A percentile compares a stretch with the other conserved stretches of the same genome.
Conservation (phyloP, 2,329 filamentous ascomycete genomes). For the Xylariaceae sp. region DNA sequence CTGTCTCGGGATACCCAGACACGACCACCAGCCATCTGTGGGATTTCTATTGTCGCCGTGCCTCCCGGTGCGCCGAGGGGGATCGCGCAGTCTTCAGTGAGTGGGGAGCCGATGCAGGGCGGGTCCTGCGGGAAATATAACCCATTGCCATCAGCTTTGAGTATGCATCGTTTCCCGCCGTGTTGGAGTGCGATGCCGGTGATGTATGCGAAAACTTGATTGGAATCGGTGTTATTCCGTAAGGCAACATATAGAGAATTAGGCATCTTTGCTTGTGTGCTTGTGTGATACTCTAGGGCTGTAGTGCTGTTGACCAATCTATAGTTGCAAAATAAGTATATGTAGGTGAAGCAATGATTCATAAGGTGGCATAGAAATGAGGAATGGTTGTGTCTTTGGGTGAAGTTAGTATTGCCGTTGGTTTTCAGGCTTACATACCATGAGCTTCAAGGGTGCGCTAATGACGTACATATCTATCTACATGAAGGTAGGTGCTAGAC, state of each 20-base stretch:
- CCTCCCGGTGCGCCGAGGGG: constrained; percentile 62
- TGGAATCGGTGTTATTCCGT: constrained; percentile 61
- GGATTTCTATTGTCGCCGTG: constrained; percentile 62
- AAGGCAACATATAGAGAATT: constrained; percentile 59
- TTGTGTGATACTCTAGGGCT: not conserved
- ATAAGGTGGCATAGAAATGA: not conserved
- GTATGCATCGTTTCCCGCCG: constrained; percentile 45
- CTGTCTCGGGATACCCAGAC: constrained; percentile 67
- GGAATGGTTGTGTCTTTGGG: not conserved
- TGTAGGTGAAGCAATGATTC: not conserved
- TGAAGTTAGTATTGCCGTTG: not conserved
- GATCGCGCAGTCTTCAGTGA: constrained; percentile 66
- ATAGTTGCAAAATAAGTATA: not conserved
- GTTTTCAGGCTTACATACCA: not conserved
- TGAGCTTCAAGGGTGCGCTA: constrained; percentile 5
- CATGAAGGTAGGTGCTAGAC: not conserved
- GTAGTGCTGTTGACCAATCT: not conserved
- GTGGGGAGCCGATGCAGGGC: constrained; percentile 51
- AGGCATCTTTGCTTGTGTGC: constrained; percentile 43
- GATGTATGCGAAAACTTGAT: constrained; percentile 68
- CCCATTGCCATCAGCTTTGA: constrained; percentile 55
- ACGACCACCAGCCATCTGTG: constrained; percentile 68
- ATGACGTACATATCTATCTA: constrained; percentile 25
- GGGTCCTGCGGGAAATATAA: constrained; percentile 65
- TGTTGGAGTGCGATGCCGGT: constrained; percentile 65